These are phyloP conservation scores for Suhomyces sp. DNA, from an alignment of 805 yeast genomes.

Conservation along the genomic window DNA sequence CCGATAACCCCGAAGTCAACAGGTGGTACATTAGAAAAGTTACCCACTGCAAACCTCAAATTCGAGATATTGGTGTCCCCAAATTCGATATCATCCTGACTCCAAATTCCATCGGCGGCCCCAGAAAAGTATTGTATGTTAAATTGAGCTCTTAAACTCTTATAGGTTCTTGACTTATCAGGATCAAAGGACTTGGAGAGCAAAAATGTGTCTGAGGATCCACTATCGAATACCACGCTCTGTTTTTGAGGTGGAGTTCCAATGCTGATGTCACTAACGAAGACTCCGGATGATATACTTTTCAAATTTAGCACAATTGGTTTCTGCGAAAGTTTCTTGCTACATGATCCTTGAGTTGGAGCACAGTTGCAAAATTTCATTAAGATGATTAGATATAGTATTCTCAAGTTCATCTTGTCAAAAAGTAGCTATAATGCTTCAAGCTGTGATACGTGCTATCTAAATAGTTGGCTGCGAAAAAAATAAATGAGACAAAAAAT, in stretches of 20 bases:
- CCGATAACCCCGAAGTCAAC: constrained; percentile 4
- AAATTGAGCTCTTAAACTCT: not conserved
- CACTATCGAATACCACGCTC: not conserved
- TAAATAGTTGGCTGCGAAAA: not conserved
- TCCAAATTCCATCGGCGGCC: not conserved
- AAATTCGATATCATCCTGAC: not conserved
- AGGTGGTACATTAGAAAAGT: not conserved
- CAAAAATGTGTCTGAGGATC: not conserved
- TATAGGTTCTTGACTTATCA: not conserved
- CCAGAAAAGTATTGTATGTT: not conserved
- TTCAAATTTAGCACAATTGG: not conserved
- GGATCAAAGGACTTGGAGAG: not conserved
- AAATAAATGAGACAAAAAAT: not conserved
- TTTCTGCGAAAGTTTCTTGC: not conserved
- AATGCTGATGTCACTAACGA: not conserved
- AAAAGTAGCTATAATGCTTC: not conserved
- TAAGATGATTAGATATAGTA: not conserved
- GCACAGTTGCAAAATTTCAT: not conserved
- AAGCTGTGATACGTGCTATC: not conserved
- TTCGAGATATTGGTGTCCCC: not conserved
- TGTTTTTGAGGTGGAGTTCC: not conserved
- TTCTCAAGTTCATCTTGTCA: not conserved
- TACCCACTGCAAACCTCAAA: constrained; percentile 8
- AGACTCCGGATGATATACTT: not conserved
- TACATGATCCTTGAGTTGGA: not conserved